Evolutionary conservation across 1,284 basidiomycete genomes (phyloP).

Genomic region (Cryptococcus hybrid): DNA sequence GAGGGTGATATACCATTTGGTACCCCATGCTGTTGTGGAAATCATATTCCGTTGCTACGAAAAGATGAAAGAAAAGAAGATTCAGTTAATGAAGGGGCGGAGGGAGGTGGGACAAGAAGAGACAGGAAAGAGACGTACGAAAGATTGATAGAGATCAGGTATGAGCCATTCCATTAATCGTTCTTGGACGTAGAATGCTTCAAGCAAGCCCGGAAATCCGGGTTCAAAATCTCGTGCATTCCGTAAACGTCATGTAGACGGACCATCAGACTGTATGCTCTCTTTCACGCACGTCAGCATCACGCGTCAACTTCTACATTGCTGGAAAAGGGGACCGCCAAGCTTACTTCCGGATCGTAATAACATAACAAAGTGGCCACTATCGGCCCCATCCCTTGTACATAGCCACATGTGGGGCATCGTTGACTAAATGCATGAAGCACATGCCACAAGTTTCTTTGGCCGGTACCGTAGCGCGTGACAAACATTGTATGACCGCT

Average conservation of each 20-base stretch:
- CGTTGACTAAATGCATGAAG: constrained; percentile 85
- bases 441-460: constrained; percentile 91
- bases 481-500: constrained; percentile 91
- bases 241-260: constrained; percentile 83
- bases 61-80: constrained; percentile 42
- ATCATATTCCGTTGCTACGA: constrained; percentile 73
- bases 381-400: constrained; percentile 59
- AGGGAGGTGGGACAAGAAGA: background rate
- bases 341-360: constrained; percentile 69
- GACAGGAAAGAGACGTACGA: constrained; percentile 54
- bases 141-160: constrained; percentile 83
- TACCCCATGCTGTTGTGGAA: constrained; percentile 90
- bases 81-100: background rate
- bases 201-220: constrained; percentile 93
- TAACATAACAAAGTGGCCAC: constrained; percentile 94
- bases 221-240: constrained; percentile 84
- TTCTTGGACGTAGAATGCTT: constrained; percentile 93
- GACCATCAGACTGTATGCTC: constrained; percentile 78
- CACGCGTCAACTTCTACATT: too few relatives aligned
- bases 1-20: constrained; percentile 99
- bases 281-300: constrained; percentile 28
- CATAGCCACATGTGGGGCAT: constrained; percentile 90
- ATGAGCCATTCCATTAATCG: constrained; percentile 76
- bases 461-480: constrained; percentile 92
- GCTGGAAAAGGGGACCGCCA: too few relatives aligned